Conservation (phyloP, 78 protist genomes). For the Dictyostelium intermedium region DNA sequence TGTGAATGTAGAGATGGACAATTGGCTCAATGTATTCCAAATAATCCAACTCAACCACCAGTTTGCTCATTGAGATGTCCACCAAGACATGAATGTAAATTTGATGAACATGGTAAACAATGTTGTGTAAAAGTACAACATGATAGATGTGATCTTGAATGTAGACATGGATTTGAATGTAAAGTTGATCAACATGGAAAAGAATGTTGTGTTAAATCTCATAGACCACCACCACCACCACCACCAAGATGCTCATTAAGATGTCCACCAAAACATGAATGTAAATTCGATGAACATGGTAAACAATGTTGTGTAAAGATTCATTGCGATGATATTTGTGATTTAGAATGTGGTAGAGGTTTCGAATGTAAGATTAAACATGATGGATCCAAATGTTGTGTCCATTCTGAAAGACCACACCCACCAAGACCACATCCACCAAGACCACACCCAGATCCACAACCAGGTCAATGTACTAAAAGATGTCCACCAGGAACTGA, state of each 20-base stretch:
- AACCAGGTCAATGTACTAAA: not conserved
- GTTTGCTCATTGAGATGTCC: not conserved
- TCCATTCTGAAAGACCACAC: not conserved
- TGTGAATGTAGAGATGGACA: not conserved
- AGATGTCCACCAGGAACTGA: not conserved
- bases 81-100: not conserved
- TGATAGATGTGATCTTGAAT: not conserved
- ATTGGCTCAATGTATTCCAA: not conserved
- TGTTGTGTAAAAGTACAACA: not conserved
- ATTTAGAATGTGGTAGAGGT: not conserved
- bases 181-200: not conserved
- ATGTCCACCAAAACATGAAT: slow-evolving; percentile 16
- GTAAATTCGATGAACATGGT: not conserved
- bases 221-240: not conserved
- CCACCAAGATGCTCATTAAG: not conserved
- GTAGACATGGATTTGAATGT: not conserved
- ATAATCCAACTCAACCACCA: not conserved
- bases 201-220: not conserved
- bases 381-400: not conserved
- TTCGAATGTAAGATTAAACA: not conserved
- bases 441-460: too few species aligned
- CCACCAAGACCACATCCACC: not conserved
- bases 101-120: not conserved
- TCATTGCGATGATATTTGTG: not conserved
- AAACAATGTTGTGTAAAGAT: not conserved